These are phyloP conservation scores for Metschnikowia baotianmanensis DNA, from an alignment of 805 yeast species.

Conservation along the genomic window DNA sequence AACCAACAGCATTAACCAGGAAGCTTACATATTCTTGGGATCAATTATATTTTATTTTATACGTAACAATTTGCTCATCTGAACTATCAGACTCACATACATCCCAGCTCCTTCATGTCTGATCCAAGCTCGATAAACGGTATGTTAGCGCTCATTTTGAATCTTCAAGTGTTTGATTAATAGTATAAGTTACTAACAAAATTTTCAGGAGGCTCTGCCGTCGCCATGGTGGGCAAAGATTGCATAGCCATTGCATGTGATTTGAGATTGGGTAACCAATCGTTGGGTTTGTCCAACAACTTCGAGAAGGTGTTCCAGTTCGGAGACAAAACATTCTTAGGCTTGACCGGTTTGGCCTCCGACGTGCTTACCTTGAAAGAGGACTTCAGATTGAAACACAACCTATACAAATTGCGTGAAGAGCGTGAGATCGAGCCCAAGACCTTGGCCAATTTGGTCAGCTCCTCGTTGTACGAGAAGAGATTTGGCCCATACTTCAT, in stretches of 20 bases:
- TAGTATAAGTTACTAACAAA: slow-evolving; percentile 11
- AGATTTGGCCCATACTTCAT: slow-evolving; percentile 96
- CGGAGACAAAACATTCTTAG: slow-evolving; percentile 79
- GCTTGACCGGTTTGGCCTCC: slow-evolving; percentile 92
- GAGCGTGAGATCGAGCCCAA: slow-evolving; percentile 91
- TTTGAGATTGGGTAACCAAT: slow-evolving; percentile 89
- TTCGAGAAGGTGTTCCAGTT: slow-evolving; percentile 89
- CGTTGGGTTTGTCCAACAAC: slow-evolving; percentile 86
- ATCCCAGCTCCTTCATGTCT: slow-evolving; percentile 43
- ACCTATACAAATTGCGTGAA: slow-evolving; percentile 85
- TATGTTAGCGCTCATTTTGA: slow-evolving; percentile 33
- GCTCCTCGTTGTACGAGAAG: slow-evolving; percentile 83
- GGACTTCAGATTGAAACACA: slow-evolving; percentile 78
- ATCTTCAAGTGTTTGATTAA: not conserved
- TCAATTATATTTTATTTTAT: not conserved
- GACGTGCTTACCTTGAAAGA: slow-evolving; percentile 88
- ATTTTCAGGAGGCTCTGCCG: slow-evolving; percentile 89
- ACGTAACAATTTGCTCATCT: not conserved
- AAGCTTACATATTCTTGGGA: too few relatives aligned
- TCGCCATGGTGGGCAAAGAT: slow-evolving; percentile 98
- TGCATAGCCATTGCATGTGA: slow-evolving; percentile 98
- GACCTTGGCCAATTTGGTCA: slow-evolving; percentile 88
- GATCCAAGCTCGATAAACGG: slow-evolving; percentile 79
- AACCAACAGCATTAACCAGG: not conserved
- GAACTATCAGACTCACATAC: not conserved